Base-by-base conservation (phyloP, 176 grass and related monocot species). In the Hsuehochloa calcarea region DNA sequence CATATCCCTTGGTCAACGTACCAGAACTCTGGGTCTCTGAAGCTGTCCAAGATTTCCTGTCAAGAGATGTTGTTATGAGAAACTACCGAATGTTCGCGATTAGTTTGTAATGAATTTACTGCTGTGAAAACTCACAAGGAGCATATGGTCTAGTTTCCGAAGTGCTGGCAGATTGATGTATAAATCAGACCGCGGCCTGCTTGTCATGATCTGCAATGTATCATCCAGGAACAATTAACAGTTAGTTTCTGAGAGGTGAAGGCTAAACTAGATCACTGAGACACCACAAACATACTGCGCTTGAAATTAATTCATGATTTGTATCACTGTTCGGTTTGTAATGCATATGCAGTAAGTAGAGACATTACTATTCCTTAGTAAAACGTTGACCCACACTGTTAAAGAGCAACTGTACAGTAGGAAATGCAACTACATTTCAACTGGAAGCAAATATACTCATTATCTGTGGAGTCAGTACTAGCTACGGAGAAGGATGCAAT, bases 1-100 rank as follows among this genome's bases (percentile, higher is more conserved):
- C 90, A 68, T 16, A 96, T 94, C 44, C 96, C 96, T 91, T 99
- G 96, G 17, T 99, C 96, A 12, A 92, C 93, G n/a, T 99, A 99
- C 96, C 96, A 99, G 80, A 99, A 99, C 39, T 99, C 96, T 10
- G 93, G 64, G 17, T 91, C 93, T 58, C 26, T 89, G 78, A 96
- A 94, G 84, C 88, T 86, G 39, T 99, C 96, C 51, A 99, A 39
- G 74, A 96, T 93, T 86, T 99, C 96, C 96, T 99, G 80, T 15
- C 23, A 74, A 26, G 20, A 22, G 6, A 82, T 70, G 16, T 22
- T 45, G 20, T 25, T 65, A 8, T 50, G 5, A 69, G 13, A 83
- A 56, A 46, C 5, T 62, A 66, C 45, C 49, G 4, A 8, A 8
- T 3, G 64, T 59, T 38, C 4, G 5, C 19, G 10, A 39, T 20